These are phyloP conservation scores for Skeletonema marinoi DNA, from an alignment of 108 stramenopile species.

Conservation along the genomic window DNA sequence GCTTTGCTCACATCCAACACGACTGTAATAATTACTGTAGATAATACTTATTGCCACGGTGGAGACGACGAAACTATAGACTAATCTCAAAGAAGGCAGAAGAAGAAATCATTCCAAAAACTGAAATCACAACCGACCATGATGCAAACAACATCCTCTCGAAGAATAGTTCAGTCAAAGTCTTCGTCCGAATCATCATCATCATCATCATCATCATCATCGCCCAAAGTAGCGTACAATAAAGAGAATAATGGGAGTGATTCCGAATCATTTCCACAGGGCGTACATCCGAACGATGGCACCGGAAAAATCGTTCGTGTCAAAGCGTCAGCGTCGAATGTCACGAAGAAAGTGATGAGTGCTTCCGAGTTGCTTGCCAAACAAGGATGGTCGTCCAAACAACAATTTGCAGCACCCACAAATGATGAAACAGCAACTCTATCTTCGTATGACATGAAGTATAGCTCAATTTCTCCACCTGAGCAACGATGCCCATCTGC, in stretches of 20 bases:
- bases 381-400: background rate
- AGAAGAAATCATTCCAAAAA: background rate
- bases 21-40: too few relatives aligned
- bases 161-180: background rate
- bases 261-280: background rate
- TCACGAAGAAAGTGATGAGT: background rate
- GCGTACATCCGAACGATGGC: background rate
- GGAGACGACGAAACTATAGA: background rate
- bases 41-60: background rate
- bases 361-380: background rate
- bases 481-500: slow-evolving; percentile 5
- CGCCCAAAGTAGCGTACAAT: background rate
- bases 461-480: slow-evolving; percentile 4
- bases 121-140: background rate
- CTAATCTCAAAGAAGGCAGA: background rate
- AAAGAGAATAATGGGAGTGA: background rate
- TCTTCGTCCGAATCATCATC: background rate
- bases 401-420: background rate
- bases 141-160: background rate
- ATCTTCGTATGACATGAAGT: slow-evolving; percentile 9
- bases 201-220: background rate
- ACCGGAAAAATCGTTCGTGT: background rate
- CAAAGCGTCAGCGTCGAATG: background rate
- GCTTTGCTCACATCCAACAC: too few relatives aligned
- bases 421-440: background rate